Evolutionary conservation across 75 land plant genomes (phyloP).

Genomic region (Chamaecyparis obtusa): DNA sequence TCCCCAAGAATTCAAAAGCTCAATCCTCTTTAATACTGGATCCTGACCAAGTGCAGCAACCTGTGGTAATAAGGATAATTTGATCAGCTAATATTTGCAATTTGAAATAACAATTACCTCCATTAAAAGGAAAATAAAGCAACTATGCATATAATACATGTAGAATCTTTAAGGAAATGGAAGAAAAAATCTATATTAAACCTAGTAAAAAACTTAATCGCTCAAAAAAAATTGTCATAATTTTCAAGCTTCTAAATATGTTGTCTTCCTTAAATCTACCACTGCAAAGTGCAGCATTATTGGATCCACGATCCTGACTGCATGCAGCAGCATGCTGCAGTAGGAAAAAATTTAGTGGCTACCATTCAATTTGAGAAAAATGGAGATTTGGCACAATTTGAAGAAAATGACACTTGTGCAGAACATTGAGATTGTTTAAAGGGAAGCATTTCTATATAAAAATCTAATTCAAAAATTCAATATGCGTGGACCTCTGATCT

Average conservation of each 20-base stretch:
- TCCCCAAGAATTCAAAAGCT: constrained; percentile 57
- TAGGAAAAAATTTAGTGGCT: no score
- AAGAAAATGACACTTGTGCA: no score
- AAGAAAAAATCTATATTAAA: background rate
- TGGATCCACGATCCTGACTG: no score
- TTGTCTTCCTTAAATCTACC: background rate
- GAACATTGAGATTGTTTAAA: no score
- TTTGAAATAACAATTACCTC: background rate
- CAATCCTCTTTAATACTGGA: constrained; percentile 52
- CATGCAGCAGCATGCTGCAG: no score
- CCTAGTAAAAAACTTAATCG: background rate
- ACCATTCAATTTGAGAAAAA: no score
- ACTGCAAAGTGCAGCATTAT: background rate
- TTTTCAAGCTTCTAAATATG: background rate
- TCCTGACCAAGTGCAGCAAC: constrained; percentile 49
- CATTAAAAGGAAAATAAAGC: no score
- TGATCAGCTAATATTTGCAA: background rate
- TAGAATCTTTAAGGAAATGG: background rate
- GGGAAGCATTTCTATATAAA: no score
- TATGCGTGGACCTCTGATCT: no score
- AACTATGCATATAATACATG: background rate
- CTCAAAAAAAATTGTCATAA: background rate
- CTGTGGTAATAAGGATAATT: constrained; percentile 20
- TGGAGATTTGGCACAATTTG: no score
- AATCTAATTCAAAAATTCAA: no score